Evolutionary conservation across 2,329 filamentous ascomycete species (phyloP).

Genomic region (Anisogramma anomala): DNA sequence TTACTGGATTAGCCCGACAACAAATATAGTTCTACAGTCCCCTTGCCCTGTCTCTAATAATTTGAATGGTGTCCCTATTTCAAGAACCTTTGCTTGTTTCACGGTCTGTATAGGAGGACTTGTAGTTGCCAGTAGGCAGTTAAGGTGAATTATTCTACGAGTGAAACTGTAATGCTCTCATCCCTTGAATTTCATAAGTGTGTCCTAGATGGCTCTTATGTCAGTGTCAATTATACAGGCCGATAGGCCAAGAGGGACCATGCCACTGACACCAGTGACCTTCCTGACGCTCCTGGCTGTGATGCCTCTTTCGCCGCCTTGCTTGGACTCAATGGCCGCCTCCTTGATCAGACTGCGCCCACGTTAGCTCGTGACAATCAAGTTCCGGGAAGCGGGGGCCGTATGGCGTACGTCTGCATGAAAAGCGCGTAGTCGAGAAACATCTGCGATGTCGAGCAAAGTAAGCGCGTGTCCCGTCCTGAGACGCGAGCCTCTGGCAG

Average conservation of each 20-base stretch:
- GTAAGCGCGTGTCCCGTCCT: slow-evolving; percentile 21
- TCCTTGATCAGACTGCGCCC: slow-evolving; percentile 60
- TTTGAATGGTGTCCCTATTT: too few relatives aligned
- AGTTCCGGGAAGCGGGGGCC: neutral
- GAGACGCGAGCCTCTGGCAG: too few relatives aligned
- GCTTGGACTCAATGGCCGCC: slow-evolving; percentile 63
- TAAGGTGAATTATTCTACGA: too few relatives aligned
- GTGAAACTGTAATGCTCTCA: too few relatives aligned
- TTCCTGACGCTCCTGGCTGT: slow-evolving; percentile 68
- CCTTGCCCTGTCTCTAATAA: too few relatives aligned
- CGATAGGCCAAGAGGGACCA: neutral
- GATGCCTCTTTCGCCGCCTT: slow-evolving; percentile 59
- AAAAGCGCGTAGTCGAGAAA: slow-evolving; percentile 79
- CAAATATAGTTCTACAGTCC: too few relatives aligned
- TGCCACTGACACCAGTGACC: slow-evolving; percentile 54
- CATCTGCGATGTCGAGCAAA: slow-evolving; percentile 41
- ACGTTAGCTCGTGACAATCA: slow-evolving; percentile 1
- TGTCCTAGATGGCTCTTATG: slow-evolving; percentile 35
- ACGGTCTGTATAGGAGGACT: too few relatives aligned
- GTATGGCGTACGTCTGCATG: slow-evolving; percentile 46
- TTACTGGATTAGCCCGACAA: too few relatives aligned
- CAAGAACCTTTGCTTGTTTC: too few relatives aligned
- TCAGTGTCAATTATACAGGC: too few relatives aligned
- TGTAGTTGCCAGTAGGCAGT: too few relatives aligned
- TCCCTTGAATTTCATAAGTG: slow-evolving; percentile 57